A percentile compares a stretch with the other conserved stretches of the same genome.
phyloP scores from a whole-genome alignment of 352 stramenopile species.

The Globisporangium echinulatum region DNA sequence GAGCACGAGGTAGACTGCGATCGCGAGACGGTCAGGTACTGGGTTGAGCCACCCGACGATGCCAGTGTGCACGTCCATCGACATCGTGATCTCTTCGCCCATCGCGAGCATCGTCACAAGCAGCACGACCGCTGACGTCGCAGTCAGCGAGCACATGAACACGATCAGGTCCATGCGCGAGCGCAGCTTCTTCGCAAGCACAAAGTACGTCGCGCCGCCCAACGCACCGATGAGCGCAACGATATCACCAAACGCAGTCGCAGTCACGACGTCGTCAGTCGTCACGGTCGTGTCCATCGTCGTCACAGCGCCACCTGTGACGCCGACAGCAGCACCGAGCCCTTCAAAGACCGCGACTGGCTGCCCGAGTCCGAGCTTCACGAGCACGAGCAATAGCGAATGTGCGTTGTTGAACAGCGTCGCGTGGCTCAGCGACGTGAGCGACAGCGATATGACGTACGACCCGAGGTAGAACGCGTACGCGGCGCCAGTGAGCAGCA shows the following conservation, averaged over 20 bases:
- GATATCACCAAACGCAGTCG: conserved; percentile 36
- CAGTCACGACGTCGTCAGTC: conserved; percentile 31
- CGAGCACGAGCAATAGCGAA: conserved; percentile 74
- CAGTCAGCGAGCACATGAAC: conserved; percentile 42
- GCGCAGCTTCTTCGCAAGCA: conserved; percentile 65
- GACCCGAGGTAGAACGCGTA: conserved; percentile 80
- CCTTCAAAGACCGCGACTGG: conserved; percentile 73
- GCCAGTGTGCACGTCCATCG: conserved; percentile 56
- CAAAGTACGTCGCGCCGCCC: conserved; percentile 68
- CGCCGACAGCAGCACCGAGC: conserved; percentile 67
- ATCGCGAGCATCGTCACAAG: conserved; percentile 62
- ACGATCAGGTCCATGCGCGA: conserved; percentile 62
- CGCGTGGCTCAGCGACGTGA: conserved; percentile 76
- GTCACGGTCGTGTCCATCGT: conserved; percentile 51
- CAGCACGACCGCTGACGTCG: conserved; percentile 20
- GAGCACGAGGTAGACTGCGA: conserved; percentile 81
- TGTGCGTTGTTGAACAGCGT: conserved; percentile 89
- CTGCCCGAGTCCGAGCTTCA: conserved; percentile 44
- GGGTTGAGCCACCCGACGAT: conserved; percentile 77
- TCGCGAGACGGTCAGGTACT: conserved; percentile 46
- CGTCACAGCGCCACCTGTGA: conserved; percentile 67
- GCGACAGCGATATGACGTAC: conserved; percentile 68
- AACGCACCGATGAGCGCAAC: conserved; percentile 68
- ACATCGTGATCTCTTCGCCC: conserved; percentile 63
- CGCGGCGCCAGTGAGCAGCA: conserved; percentile 55